phyloP scores from a whole-genome alignment of 2,329 filamentous ascomycete genomes.

The Cordyceps fumosorosea region DNA sequence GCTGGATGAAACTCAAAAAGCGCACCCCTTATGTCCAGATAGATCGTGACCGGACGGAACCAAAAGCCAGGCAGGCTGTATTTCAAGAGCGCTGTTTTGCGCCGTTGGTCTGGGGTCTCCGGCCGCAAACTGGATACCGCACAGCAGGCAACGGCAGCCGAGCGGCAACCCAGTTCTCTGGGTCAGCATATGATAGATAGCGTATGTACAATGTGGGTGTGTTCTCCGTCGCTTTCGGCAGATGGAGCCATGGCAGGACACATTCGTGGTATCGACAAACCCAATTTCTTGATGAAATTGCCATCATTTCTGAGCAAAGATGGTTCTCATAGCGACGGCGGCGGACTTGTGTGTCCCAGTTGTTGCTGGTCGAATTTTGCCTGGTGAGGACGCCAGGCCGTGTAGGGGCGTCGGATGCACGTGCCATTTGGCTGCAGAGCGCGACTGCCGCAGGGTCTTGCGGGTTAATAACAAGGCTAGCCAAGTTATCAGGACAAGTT shows the following conservation, averaged over 20 bases:
- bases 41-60: neutral
- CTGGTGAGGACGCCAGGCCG: no score
- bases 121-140: neutral
- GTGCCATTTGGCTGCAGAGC: neutral
- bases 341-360: neutral
- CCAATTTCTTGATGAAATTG: no score
- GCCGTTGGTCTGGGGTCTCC: neutral
- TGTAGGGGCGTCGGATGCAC: neutral
- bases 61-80: neutral
- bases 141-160: neutral
- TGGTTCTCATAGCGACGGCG: neutral
- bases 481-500: neutral
- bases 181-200: neutral
- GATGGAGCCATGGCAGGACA: neutral
- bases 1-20: neutral
- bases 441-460: slow-evolving; percentile 6
- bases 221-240: neutral
- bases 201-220: neutral
- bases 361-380: neutral
- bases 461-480: neutral
- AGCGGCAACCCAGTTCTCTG: neutral
- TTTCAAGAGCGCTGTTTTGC: neutral
- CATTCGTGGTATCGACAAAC: neutral
- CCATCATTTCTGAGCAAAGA: neutral
- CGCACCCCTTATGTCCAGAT: neutral